phyloP scores from a whole-genome alignment of 2,329 filamentous ascomycete species.

The Pochonia chlamydosporia region DNA sequence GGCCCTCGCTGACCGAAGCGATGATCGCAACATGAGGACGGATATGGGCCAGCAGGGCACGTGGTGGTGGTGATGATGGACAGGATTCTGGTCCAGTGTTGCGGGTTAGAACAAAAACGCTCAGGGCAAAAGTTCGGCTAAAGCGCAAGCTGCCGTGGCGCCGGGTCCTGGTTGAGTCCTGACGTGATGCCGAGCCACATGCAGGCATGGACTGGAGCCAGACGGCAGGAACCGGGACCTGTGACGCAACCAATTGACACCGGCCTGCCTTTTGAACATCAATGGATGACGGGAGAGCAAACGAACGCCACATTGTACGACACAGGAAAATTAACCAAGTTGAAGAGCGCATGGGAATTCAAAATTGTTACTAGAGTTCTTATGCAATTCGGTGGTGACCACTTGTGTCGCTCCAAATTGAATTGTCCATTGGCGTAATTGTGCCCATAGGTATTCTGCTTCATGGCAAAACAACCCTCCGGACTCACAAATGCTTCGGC shows the following conservation, averaged over 20 bases:
- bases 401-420: no score
- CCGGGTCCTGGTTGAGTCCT: conserved; percentile 4
- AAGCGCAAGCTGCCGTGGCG: conserved; percentile 16
- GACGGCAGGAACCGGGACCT: conserved; percentile 30
- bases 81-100: conserved; percentile 12
- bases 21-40: conserved; percentile 64
- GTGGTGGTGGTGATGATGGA: conserved; percentile 23
- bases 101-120: conserved; percentile 33
- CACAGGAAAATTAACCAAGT: no score
- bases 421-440: no score
- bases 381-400: no score
- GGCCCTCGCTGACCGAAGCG: conserved; percentile 58
- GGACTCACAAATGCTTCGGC: no score
- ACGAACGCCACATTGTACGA: no score
- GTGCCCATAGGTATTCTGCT: no score
- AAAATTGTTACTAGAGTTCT: no score
- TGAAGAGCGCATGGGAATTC: no score
- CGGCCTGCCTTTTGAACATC: neutral
- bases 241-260: conserved; percentile 21
- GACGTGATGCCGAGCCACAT: conserved; percentile 11
- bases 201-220: no score
- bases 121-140: conserved; percentile 41
- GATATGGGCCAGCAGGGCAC: conserved; percentile 36
- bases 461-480: no score
- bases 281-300: no score